Evolutionary conservation across 768 basidiomycete genomes (phyloP), one percentile per base, ranked within the genome.

Genomic region (Sutorius australiensis): DNA sequence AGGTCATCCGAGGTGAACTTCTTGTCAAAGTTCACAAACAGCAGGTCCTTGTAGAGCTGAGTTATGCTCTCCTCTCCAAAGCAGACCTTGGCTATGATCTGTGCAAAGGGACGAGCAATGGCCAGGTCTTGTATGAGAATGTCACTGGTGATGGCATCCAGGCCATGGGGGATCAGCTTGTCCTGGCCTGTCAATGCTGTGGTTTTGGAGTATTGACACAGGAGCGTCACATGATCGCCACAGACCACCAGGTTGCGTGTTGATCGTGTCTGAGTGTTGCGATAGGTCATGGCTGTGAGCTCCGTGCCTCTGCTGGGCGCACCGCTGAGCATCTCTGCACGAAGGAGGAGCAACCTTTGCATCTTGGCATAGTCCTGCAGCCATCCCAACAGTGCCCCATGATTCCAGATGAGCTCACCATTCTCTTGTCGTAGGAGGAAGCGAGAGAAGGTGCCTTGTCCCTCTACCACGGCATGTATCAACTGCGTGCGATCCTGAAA

Each of bases 261-360:
- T 0, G 41, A 6, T 0, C 43, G 9, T 0, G 47, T 46, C 5
- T 46, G 16, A 0, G 24, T 56, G 7, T 58, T 58, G 3, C 27
- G 17, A 3, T 32, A 49, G 0, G 13, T n/a, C 44, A 49, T 24
- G 0, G 38, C n/a, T 0, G 43, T 56, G 0, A 58, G 36, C 2
- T 58, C 57, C 6, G 47, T 56, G 12, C 56, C 57, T 1, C 63
- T 46, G 1, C n/a, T 42, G 0, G 67, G 63, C 1, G 64, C 43
- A 0, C 66, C 56, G 10, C 61, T 56, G 0, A 53, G 56, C 51
- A 60, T 50, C 0, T 58, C 53, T n/a, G 31, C 28, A 0, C 33
- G 21, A 0, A 58, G 41, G 1, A 60, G 16, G 0, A 62, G 14
- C 0, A 53, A 19, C 2, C 13, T 28, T 16, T 63, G 49, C 0